Conservation (phyloP, 2,329 filamentous ascomycete species). For the Botrytis pseudocinerea region DNA sequence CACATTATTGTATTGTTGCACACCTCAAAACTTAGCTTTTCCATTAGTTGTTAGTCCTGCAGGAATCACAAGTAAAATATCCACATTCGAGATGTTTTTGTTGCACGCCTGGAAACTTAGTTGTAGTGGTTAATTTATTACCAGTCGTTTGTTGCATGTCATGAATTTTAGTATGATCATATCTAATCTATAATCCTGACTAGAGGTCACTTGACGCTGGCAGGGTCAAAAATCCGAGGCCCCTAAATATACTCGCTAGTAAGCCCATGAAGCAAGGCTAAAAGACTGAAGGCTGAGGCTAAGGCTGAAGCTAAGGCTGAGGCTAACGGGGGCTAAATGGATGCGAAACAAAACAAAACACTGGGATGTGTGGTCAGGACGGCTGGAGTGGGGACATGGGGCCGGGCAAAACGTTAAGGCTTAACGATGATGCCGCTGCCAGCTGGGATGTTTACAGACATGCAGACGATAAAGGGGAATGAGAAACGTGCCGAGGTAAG, state of each 20-base stretch:
- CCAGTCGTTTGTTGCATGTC: slow-evolving; percentile 3
- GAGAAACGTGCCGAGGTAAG: not conserved
- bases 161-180: slow-evolving; percentile 1
- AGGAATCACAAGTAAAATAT: not conserved
- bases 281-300: not conserved
- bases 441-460: not conserved
- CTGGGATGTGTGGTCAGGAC: slow-evolving; percentile 2
- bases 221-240: slow-evolving; percentile 2
- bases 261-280: slow-evolving; percentile 3
- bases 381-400: not conserved
- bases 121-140: not conserved
- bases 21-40: slow-evolving; percentile 21
- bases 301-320: slow-evolving; percentile 9
- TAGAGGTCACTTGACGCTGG: not conserved
- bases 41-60: not conserved
- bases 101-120: slow-evolving; percentile 2
- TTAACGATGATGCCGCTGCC: slow-evolving; percentile 5
- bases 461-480: not conserved
- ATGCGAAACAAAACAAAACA: slow-evolving; percentile 8
- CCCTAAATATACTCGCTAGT: not conserved
- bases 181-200: slow-evolving; percentile 2
- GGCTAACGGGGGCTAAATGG: not conserved
- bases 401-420: slow-evolving; percentile 10
- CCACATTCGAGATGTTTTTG: not conserved
- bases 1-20: slow-evolving; percentile 18